Evolutionary conservation across 2,329 filamentous ascomycete genomes (phyloP), one percentile per base, ranked within the genome.

Genomic region (Teratosphaeriaceae sp.): DNA sequence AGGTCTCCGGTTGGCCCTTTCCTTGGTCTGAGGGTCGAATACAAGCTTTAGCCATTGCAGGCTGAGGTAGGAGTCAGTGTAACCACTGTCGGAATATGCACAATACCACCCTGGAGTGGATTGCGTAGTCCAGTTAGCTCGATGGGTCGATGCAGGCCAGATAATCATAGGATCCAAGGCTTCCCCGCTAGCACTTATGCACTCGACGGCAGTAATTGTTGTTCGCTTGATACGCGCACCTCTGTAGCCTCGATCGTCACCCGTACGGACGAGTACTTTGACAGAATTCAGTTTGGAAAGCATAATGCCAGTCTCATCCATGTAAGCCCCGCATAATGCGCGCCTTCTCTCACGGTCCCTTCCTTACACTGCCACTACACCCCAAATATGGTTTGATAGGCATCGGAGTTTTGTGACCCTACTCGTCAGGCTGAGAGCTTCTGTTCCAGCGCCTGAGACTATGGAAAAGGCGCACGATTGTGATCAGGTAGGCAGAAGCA

Each of bases 251-350:
- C 48, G 40, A 12, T 12, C 18, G 34, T 58, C 52, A 36, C 58
- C 42, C 31, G 54, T 56, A 49, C 51, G 42, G 41, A 62, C 50
- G n/a, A 65, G 53, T 23, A 62, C 59, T 49, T 63, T 61, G 2
- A 63, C 33, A 37, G 56, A 57, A 26, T 40, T 46, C 6, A 53
- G 52, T 42, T 54, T 47, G 33, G 22, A 50, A 20, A 65, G 50
- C 47, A 64, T 52, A 12, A 64, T 51, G 38, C 60, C 55, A n/a
- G 60, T 65, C 53, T 64, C 54, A 40, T 65, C 59, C 47, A 65
- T 63, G 42, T 65, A 64, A 46, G 65, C 65, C 8, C 61, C 47
- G 47, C 61, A 64, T 45, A 55, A 53, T 24, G 35, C 40, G 22
- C 58, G 34, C 42, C 7, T 44, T 50, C 45, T 63, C 45, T 5